A percentile compares a stretch with the other conserved stretches of the same genome.
phyloP scores from a whole-genome alignment of 768 basidiomycete genomes.

The Cubamyces sp. region DNA sequence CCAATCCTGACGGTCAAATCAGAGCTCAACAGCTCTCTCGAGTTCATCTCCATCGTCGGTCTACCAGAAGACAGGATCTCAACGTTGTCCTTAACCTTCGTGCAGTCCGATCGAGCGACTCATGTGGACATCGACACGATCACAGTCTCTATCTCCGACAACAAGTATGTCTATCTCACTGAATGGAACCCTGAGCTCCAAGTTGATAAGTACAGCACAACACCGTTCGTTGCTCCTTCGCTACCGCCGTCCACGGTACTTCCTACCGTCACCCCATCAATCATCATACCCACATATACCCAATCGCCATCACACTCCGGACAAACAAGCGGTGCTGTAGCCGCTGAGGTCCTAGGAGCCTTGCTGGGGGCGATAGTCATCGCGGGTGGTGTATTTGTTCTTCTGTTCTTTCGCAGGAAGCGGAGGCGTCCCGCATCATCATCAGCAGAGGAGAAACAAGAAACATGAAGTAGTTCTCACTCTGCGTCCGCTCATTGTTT shows the following conservation, averaged over 20 bases:
- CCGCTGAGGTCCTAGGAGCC: constrained; percentile 27
- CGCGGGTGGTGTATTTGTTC: background rate
- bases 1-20: constrained; percentile 25
- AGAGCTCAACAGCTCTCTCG: constrained; percentile 24
- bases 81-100: constrained; percentile 26
- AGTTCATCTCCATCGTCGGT: constrained; percentile 24
- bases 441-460: constrained; percentile 5
- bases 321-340: constrained; percentile 25
- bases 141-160: constrained; percentile 23
- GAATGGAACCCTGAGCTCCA: background rate
- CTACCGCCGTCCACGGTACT: constrained; percentile 21
- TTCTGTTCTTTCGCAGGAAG: constrained; percentile 1
- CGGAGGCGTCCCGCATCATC: constrained; percentile 16
- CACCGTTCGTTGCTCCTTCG: constrained; percentile 26
- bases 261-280: constrained; percentile 18
- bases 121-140: constrained; percentile 26
- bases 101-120: constrained; percentile 16
- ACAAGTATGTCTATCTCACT: constrained; percentile 21
- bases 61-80: constrained; percentile 26
- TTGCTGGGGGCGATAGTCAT: constrained; percentile 21
- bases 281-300: constrained; percentile 15
- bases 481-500: constrained; percentile 1
- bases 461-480: background rate
- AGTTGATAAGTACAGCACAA: constrained; percentile 7
- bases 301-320: background rate